Conservation (phyloP, 1,284 basidiomycete genomes). For the Tilletia indica region DNA sequence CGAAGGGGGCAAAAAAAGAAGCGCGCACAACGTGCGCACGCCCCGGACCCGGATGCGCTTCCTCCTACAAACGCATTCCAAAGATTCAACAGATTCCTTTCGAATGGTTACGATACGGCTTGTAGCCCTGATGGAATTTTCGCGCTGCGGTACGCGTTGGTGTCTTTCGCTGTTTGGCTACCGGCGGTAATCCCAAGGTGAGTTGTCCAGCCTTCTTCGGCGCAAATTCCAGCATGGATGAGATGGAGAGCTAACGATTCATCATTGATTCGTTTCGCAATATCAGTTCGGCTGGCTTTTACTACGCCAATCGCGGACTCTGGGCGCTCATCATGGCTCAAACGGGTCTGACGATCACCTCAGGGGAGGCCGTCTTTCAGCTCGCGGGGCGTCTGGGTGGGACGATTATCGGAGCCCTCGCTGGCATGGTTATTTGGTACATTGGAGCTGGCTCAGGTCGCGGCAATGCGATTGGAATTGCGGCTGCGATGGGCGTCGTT, state of each 20-base stretch:
- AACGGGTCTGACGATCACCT: constrained; percentile 65
- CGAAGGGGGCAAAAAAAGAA: constrained; percentile 20
- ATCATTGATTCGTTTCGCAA: not conserved
- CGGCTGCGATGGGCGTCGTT: constrained; percentile 62
- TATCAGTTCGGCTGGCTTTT: constrained; percentile 45
- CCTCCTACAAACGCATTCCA: constrained; percentile 24
- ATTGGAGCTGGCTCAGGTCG: constrained; percentile 61
- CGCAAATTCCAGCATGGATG: not conserved
- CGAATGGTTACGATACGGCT: constrained; percentile 20
- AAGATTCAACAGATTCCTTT: constrained; percentile 22
- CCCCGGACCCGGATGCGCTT: constrained; percentile 22
- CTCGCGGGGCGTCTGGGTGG: constrained; percentile 62
- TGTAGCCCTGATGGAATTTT: constrained; percentile 61
- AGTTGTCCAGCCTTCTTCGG: not conserved
- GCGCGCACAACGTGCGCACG: constrained; percentile 19
- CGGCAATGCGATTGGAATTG: constrained; percentile 66
- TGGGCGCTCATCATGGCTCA: constrained; percentile 71
- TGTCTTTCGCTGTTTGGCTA: constrained; percentile 65
- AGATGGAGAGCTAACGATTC: not conserved
- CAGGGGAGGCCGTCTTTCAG: constrained; percentile 44
- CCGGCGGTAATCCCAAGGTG: constrained; percentile 60
- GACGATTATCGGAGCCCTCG: constrained; percentile 59
- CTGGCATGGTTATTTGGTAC: constrained; percentile 67
- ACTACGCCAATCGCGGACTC: constrained; percentile 60
- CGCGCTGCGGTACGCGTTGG: constrained; percentile 63